phyloP scores from a whole-genome alignment of 2,329 filamentous ascomycete genomes.

The Paracoccidioides brasiliensis region DNA sequence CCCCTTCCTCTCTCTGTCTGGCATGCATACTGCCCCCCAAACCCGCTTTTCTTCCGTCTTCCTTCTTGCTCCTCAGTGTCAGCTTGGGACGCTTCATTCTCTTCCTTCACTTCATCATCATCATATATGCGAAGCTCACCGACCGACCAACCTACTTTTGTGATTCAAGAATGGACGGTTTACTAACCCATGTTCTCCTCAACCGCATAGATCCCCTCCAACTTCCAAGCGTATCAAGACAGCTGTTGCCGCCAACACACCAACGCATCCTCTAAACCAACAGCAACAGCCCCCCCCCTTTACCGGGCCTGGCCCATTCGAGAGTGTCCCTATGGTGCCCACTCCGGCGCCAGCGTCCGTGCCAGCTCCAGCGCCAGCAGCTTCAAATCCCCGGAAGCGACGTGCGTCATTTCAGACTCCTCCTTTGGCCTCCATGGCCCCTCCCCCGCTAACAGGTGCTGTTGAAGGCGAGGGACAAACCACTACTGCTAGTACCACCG shows the following conservation, averaged over 20 bases:
- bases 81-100: slow-evolving; percentile 1
- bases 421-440: slow-evolving; percentile 25
- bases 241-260: slow-evolving; percentile 21
- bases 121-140: not conserved
- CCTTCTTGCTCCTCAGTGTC: slow-evolving; percentile 5
- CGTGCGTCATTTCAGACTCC: slow-evolving; percentile 28
- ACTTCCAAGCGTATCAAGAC: slow-evolving; percentile 32
- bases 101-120: not conserved
- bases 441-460: slow-evolving; percentile 19
- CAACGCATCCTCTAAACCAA: slow-evolving; percentile 26
- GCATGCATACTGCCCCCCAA: slow-evolving; percentile 7
- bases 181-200: slow-evolving; percentile 7
- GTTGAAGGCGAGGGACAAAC: slow-evolving; percentile 20
- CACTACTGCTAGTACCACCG: slow-evolving; percentile 10
- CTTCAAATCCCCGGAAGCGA: slow-evolving; percentile 32
- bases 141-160: not conserved
- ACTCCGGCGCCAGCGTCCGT: slow-evolving; percentile 13
- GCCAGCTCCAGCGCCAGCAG: slow-evolving; percentile 15
- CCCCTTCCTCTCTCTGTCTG: slow-evolving; percentile 7
- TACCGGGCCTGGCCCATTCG: slow-evolving; percentile 21
- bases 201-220: slow-evolving; percentile 25
- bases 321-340: slow-evolving; percentile 27
- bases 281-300: slow-evolving; percentile 22
- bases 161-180: slow-evolving; percentile 7
- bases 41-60: slow-evolving; percentile 8